A percentile compares a stretch with the other conserved stretches of the same genome.
phyloP scores from a whole-genome alignment of 2,329 filamentous ascomycete genomes.

The Phaeosphaeriaceae sp. region DNA sequence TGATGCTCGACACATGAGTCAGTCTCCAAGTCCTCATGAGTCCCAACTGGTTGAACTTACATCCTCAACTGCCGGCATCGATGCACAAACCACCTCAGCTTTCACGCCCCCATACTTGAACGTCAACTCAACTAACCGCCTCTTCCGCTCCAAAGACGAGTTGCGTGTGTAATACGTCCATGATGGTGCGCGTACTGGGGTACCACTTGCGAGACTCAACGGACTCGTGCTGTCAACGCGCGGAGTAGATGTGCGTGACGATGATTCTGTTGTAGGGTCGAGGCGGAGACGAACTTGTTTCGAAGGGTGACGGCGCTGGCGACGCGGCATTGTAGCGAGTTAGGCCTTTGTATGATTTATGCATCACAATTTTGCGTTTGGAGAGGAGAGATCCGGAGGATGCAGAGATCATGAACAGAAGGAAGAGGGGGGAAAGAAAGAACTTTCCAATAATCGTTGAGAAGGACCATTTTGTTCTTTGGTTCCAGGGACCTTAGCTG shows the following conservation, averaged over 20 bases:
- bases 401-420: too few relatives aligned
- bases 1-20: too few relatives aligned
- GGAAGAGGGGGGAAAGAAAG: background rate
- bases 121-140: background rate
- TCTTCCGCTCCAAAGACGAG: background rate
- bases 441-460: background rate
- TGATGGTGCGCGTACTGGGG: too few relatives aligned
- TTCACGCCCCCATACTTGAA: background rate
- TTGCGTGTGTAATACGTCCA: background rate
- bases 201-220: background rate
- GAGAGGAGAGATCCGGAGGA: too few relatives aligned
- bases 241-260: background rate
- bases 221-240: background rate
- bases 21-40: too few relatives aligned
- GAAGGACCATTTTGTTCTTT: background rate
- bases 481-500: background rate
- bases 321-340: background rate
- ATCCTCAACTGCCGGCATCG: background rate
- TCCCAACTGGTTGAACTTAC: background rate
- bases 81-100: background rate
- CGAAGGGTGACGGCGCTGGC: background rate
- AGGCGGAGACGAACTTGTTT: background rate
- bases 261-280: background rate
- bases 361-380: too few relatives aligned
- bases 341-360: too few relatives aligned